Evolutionary conservation across 2,329 filamentous ascomycete genomes (phyloP).

Genomic region (Penicillium sp.): DNA sequence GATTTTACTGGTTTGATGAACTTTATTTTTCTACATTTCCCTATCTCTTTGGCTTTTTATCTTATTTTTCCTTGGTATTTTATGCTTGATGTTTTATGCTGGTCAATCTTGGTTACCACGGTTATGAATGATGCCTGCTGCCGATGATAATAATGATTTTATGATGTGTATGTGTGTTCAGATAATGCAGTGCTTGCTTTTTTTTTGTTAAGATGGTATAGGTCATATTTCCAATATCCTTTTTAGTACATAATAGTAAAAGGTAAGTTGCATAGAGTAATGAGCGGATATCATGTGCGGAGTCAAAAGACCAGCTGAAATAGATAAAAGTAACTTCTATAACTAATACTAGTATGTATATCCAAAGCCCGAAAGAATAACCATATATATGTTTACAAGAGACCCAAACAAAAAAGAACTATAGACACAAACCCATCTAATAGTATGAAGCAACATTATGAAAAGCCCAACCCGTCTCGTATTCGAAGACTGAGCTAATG

Average conservation of each 20-base stretch:
- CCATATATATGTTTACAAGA: not conserved
- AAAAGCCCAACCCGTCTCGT: not conserved
- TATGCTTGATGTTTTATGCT: conserved; percentile 2
- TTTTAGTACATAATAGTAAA: not conserved
- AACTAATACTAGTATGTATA: not conserved
- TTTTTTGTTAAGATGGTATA: not conserved
- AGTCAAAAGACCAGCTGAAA: not conserved
- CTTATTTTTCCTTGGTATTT: conserved; percentile 1
- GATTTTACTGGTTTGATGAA: not conserved
- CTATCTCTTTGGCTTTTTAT: not conserved
- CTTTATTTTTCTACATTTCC: not conserved
- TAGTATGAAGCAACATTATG: not conserved
- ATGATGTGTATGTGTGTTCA: conserved; percentile 10
- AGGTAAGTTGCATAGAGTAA: not conserved
- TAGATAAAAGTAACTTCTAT: not conserved
- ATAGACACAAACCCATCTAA: not conserved
- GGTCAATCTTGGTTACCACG: not conserved
- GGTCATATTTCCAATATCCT: not conserved
- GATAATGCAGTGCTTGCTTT: conserved; percentile 7
- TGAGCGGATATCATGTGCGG: not conserved
- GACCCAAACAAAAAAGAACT: not conserved
- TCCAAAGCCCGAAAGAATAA: not conserved
- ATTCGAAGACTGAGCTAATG: conserved; percentile 4
- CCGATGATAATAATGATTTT: conserved; percentile 19
- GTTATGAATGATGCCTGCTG: conserved; percentile 4